Conservation (phyloP, 2,329 filamentous ascomycete species). For the Aureobasidium sp. region DNA sequence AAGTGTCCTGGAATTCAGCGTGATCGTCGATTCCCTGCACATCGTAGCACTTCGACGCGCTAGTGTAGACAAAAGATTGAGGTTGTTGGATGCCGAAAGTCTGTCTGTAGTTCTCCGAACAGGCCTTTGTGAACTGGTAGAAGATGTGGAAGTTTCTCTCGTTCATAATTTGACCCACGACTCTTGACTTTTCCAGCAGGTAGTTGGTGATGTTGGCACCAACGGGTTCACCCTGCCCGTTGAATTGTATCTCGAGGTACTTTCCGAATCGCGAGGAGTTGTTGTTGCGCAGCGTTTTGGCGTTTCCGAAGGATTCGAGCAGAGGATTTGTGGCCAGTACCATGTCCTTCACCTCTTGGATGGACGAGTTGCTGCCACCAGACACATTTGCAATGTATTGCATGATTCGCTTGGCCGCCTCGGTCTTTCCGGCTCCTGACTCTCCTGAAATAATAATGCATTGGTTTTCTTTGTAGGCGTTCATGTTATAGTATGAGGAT, state of each 20-base stretch:
- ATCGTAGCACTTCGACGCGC: constrained; percentile 86
- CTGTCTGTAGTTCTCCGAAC: constrained; percentile 74
- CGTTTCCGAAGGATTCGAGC: constrained; percentile 95
- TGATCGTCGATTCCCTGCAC: constrained; percentile 90
- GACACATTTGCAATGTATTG: constrained; percentile 99
- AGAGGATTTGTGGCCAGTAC: constrained; percentile 95
- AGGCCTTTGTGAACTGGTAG: constrained; percentile 96
- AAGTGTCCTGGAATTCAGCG: constrained; percentile 78
- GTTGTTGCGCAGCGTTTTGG: constrained; percentile 96
- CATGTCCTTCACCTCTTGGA: constrained; percentile 98
- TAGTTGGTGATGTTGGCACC: constrained; percentile 99
- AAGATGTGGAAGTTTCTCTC: constrained; percentile 99
- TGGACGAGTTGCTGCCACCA: constrained; percentile 72
- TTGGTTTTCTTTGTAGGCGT: constrained; percentile 97
- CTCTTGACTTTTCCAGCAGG: constrained; percentile 86
- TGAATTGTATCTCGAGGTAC: constrained; percentile 96
- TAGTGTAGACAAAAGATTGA: constrained; percentile 89
- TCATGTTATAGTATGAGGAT: constrained; percentile 98
- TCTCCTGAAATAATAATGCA: constrained; percentile 99
- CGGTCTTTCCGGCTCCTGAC: constrained; percentile 95
- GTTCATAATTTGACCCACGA: constrained; percentile 88
- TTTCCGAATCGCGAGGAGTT: constrained; percentile 98
- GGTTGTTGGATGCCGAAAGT: constrained; percentile 87
- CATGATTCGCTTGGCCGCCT: constrained; percentile 98
- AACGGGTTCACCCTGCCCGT: constrained; percentile 78